Percentiles rank a stretch among this genome's conserved stretches.
Evolutionary conservation across 495 filamentous ascomycete species (phyloP).

Genomic region (Neurospora sp.): DNA sequence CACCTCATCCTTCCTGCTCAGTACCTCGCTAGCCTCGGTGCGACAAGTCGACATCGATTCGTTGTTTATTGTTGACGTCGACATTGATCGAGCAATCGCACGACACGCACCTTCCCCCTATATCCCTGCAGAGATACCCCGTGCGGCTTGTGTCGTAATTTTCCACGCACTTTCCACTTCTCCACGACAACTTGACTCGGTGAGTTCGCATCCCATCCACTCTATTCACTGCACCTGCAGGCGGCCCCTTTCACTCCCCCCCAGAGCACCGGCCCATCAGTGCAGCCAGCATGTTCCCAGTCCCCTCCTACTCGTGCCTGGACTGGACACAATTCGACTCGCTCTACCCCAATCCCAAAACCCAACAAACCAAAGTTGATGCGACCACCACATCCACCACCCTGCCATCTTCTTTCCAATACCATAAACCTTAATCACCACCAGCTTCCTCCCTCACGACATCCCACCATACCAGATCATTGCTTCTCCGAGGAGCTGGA

Average conservation of each 20-base stretch:
- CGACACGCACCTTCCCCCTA: neutral
- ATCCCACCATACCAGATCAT: neutral
- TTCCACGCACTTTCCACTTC: neutral
- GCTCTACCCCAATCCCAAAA: neutral
- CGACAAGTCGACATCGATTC: neutral
- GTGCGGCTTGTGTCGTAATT: slow-evolving; percentile 2
- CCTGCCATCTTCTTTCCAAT: neutral
- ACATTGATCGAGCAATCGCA: neutral
- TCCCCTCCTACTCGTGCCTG: neutral
- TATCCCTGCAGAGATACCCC: slow-evolving; percentile 16
- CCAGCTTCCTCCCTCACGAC: neutral
- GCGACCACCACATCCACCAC: neutral
- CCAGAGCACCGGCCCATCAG: neutral
- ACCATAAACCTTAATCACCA: neutral
- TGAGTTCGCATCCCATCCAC: neutral
- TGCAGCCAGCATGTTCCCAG: neutral
- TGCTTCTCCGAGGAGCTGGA: neutral
- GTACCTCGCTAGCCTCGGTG: neutral
- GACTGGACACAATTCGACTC: neutral
- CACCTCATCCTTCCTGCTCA: slow-evolving; percentile 10
- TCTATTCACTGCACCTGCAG: slow-evolving; percentile 1
- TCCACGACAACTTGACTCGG: neutral
- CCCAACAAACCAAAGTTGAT: neutral
- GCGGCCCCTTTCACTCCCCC: neutral
- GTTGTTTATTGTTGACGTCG: slow-evolving; percentile 1